Base-by-base conservation (phyloP, 139 green algal genomes). In the Tetraselmis chui region DNA sequence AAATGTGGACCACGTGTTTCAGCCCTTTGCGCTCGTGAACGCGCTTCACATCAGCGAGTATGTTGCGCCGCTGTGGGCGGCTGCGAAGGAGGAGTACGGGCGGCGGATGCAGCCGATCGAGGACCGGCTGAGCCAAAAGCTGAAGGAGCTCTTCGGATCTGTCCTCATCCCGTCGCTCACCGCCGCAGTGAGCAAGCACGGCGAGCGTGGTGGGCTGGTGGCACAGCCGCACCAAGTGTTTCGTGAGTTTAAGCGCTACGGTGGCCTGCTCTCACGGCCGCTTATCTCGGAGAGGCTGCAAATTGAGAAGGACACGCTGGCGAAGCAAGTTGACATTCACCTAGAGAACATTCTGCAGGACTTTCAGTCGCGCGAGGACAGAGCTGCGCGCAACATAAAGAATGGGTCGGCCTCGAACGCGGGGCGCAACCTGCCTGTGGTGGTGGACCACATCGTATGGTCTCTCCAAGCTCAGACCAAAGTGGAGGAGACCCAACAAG, bases 31-130 rank as follows among this genome's bases (percentile, higher is more conserved):
- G 1, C 24, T 78, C 1, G 1, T 93, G 23, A 32, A 86, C 27
- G 81, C 86, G 26, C 87, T 95, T 25, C 88, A 92, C 78, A 84
- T 92, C 29, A 91, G 86, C 78, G 89, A 91, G 0, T 94, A 87
- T 76, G 87, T 83, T 22, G 32, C 74, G 30, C 82, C 88, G 2
- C 76, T 87, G 1, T 96, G 92, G 92, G 59, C 80, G 32, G 80
- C 89, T 2, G 92, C 90, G 1, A 74, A 84, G 23, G 87, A 87
- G 27, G 87, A 93, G 59, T 92, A 92, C 77, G 84, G 92, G 79
- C 76, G 79, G 25, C 84, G 84, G 74, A 92, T 95, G 85, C 83
- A 59, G 1, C 90, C 88, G 23, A 84, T 94, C n/a, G 91, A 94
- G 85, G 76, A 84, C 29, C 86, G 85, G 59, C 87, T 96, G 75